Base-by-base conservation (phyloP, 495 filamentous ascomycete genomes). In the Amphirosellinia nigrospora region DNA sequence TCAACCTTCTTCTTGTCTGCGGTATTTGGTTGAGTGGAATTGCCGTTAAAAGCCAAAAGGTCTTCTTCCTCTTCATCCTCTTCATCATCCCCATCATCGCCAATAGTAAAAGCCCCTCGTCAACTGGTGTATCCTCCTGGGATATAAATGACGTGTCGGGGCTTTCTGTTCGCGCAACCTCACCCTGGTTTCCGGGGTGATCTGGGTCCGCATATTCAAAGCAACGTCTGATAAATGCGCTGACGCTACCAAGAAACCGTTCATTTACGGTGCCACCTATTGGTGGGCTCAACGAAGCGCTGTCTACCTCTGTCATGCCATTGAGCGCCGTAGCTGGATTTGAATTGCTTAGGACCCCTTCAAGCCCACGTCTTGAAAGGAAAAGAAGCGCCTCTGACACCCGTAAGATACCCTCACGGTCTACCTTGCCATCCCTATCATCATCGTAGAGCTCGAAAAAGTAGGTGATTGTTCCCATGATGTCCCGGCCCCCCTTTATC, bases 201-300 rank as follows among this genome's bases (percentile, higher is more conserved):
- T 96, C 95, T 10, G 96, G 96, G 78, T 99, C 96, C 21, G 96
- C 96, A 76, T 99, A 99, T 82, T 99, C 96, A 70, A 99, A 98
- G 79, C 96, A 99, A 46, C 96, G 88, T 63, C 94, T 86, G 64
- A 98, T 98, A 79, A 99, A 99, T 3, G 93, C 93, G 73, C 93
- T 96, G 66, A 98, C 92, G 73, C 94, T 97, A 46, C 90, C 90
- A 19, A 99, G 83, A 74, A 98, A 97, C 56, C 89, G 86, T 74
- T 98, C 96, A 71, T 94, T 91, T 7, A 82, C 70, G 48, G 80
- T 79, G 41, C 80, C 82, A 1, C 80, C 83, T 15, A 82, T 76
- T 19, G 82, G 74, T 1, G 83, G 78, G 67, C 70, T 72, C 13
- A 71, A 64, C 8, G 71, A 68, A n/a, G 67, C 69, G 52, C 68